A percentile compares a stretch with the other conserved stretches of the same genome.
Evolutionary conservation across 1,139 yeast species (phyloP).

Genomic region (Geotrichum phurueaensis): DNA sequence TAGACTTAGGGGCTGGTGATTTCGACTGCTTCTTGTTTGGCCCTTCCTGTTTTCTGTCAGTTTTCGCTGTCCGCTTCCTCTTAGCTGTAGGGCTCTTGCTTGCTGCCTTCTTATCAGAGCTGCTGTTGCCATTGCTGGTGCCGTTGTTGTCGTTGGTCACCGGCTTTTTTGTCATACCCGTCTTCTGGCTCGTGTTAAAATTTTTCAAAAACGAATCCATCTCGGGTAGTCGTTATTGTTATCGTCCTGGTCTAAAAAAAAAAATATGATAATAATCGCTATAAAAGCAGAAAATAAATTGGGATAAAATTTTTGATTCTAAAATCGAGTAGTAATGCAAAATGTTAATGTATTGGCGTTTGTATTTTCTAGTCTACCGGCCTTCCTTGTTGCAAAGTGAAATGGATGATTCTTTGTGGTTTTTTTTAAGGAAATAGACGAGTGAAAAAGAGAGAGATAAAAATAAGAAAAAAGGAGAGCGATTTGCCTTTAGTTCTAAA

Average conservation of each 20-base stretch:
- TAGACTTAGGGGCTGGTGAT: neutral
- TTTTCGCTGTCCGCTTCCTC: neutral
- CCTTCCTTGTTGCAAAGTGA: too few species aligned
- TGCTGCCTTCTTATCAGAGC: neutral
- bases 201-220: neutral
- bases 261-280: neutral
- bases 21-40: neutral
- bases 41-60: neutral
- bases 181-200: neutral
- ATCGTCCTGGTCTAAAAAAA: neutral
- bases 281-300: neutral
- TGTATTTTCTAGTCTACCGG: too few species aligned
- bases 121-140: neutral
- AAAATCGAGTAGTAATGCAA: too few species aligned
- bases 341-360: too few species aligned
- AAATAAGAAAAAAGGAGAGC: neutral
- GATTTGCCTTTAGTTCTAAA: neutral
- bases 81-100: neutral
- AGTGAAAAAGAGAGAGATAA: neutral
- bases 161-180: neutral
- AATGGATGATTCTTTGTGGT: too few species aligned
- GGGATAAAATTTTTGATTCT: too few species aligned
- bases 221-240: neutral
- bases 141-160: neutral
- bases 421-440: neutral